Conservation (phyloP, 2,329 filamentous ascomycete species). For the Ceratocystis diversiconidia region DNA sequence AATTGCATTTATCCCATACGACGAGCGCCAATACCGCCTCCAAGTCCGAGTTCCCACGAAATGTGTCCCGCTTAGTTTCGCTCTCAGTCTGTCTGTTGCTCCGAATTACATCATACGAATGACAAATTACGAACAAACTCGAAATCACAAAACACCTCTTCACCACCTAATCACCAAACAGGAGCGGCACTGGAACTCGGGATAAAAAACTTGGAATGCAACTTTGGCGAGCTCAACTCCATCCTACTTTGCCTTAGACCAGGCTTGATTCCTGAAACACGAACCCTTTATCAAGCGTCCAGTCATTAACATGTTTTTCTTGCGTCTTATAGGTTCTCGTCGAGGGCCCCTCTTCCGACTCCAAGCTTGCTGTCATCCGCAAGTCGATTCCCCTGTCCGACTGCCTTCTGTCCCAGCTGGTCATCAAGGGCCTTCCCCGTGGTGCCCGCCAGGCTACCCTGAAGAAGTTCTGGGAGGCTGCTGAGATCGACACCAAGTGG, state of each 20-base stretch:
- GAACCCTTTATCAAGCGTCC: neutral
- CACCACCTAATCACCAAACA: too few species aligned
- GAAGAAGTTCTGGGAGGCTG: constrained; percentile 80
- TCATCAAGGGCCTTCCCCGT: constrained; percentile 74
- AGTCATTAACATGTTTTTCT: constrained; percentile 10
- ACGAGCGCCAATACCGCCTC: neutral
- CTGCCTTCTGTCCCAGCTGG: constrained; percentile 77
- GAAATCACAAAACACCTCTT: too few species aligned
- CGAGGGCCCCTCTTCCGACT: constrained; percentile 78
- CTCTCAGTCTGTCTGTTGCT: too few species aligned
- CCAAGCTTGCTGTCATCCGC: constrained; percentile 68
- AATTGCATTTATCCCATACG: neutral
- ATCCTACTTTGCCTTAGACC: neutral
- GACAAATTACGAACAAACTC: too few species aligned
- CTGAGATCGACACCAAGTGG: constrained; percentile 88
- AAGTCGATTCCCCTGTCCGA: constrained; percentile 71
- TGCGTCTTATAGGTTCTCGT: constrained; percentile 61
- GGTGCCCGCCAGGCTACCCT: constrained; percentile 69
- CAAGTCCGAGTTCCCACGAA: neutral
- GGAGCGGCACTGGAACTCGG: too few species aligned
- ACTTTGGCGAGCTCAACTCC: too few species aligned
- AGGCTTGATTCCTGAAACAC: neutral
- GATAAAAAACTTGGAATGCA: too few species aligned
- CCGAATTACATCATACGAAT: too few species aligned
- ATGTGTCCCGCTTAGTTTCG: too few species aligned